Percentiles rank a stretch among this genome's conserved stretches.
These are phyloP conservation scores for Pseudonectria foliicola DNA, from an alignment of 2,329 filamentous ascomycete genomes.

Conservation along the genomic window DNA sequence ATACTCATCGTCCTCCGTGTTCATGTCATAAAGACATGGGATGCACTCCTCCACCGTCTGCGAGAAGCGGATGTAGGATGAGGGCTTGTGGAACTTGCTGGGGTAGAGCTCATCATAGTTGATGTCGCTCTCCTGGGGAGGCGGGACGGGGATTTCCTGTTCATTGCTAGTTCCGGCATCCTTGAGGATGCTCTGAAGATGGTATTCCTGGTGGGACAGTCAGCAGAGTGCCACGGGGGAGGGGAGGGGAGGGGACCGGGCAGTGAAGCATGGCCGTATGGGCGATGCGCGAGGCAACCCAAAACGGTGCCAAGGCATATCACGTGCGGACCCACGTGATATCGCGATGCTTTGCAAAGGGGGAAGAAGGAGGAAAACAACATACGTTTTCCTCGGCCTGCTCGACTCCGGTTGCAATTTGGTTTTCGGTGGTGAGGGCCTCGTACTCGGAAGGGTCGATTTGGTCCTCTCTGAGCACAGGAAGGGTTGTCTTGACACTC, in stretches of 20 bases:
- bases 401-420: slow-evolving; percentile 95
- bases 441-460: slow-evolving; percentile 84
- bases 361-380: slow-evolving; percentile 31
- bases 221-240: slow-evolving; percentile 16
- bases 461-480: slow-evolving; percentile 82
- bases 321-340: slow-evolving; percentile 47
- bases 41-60: slow-evolving; percentile 96
- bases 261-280: no score
- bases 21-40: slow-evolving; percentile 90
- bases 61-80: slow-evolving; percentile 94
- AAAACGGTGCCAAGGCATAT: slow-evolving; percentile 19
- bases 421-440: slow-evolving; percentile 69
- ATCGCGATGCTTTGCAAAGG: slow-evolving; percentile 24
- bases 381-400: slow-evolving; percentile 95
- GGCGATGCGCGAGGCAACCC: no score
- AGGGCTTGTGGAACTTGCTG: slow-evolving; percentile 70
- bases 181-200: slow-evolving; percentile 75
- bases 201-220: slow-evolving; percentile 79
- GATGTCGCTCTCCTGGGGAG: slow-evolving; percentile 56
- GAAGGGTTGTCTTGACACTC: slow-evolving; percentile 80
- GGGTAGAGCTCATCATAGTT: slow-evolving; percentile 88
- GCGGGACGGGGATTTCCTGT: slow-evolving; percentile 59
- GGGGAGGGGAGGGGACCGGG: slow-evolving; percentile 2
- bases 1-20: slow-evolving; percentile 78
- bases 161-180: slow-evolving; percentile 48